These are phyloP conservation scores for Corchorus capsularis DNA, from an alignment of 345 rosid genomes.

Conservation along the genomic window DNA sequence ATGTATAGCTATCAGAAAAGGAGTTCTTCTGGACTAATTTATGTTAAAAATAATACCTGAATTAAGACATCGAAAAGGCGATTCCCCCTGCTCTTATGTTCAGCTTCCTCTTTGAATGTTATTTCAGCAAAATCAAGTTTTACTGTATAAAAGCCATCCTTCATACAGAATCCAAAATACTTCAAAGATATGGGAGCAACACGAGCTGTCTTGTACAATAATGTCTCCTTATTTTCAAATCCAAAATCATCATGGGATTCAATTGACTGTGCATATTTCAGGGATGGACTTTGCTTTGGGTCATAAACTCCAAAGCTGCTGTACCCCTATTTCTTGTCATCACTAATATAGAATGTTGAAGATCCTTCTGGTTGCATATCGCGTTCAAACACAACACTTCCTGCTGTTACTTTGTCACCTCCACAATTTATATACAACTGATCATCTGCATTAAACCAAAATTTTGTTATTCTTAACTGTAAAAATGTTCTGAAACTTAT, in stretches of 20 bases:
- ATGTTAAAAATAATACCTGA: constrained; percentile 24
- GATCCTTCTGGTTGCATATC: constrained; percentile 11
- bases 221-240: background rate
- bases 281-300: background rate
- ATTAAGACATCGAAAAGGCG: constrained; percentile 50
- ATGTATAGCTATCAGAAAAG: background rate
- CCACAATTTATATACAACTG: constrained; percentile 16
- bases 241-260: constrained; percentile 9
- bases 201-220: constrained; percentile 47
- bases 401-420: constrained; percentile 12
- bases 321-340: constrained; percentile 17
- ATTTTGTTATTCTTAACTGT: background rate
- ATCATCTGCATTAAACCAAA: background rate
- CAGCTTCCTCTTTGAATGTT: constrained; percentile 34
- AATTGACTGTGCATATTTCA: constrained; percentile 1
- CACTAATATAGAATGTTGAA: constrained; percentile 14
- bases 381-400: background rate
- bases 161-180: constrained; percentile 53
- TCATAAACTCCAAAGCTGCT: constrained; percentile 17
- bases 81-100: constrained; percentile 42
- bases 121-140: constrained; percentile 57
- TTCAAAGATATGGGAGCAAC: constrained; percentile 45
- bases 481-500: background rate
- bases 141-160: constrained; percentile 50
- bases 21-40: background rate